A percentile compares a stretch with the other conserved stretches of the same genome.
Conservation (phyloP, 352 stramenopile species). For the Achlya hypogyna region DNA sequence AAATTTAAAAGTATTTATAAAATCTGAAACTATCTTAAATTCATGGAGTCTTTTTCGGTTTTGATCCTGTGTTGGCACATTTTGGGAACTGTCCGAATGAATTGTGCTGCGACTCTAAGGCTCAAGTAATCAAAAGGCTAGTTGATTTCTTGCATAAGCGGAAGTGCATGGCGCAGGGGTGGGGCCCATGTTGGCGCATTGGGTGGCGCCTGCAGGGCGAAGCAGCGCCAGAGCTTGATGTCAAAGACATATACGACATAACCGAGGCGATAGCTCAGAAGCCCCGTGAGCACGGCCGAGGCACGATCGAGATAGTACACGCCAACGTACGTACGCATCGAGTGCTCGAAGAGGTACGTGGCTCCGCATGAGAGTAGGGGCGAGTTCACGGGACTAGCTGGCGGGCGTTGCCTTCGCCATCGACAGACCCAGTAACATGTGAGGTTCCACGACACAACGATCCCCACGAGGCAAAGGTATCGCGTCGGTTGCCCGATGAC, state of each 20-base stretch:
- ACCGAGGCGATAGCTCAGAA: not conserved
- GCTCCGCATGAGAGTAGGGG: not conserved
- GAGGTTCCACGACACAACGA: not conserved
- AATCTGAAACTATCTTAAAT: too few species aligned
- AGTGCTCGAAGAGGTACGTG: slow-evolving; percentile 1
- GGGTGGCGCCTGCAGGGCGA: too few species aligned
- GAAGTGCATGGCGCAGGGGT: too few species aligned
- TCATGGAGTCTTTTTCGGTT: too few species aligned
- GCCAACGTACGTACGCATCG: not conserved
- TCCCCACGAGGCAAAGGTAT: not conserved
- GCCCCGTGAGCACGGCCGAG: not conserved
- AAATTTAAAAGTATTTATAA: too few species aligned
- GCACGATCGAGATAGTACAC: slow-evolving; percentile 13
- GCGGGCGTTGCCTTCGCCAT: too few species aligned
- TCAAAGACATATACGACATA: not conserved
- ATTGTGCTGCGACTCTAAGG: too few species aligned
- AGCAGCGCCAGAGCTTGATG: slow-evolving; percentile 9
- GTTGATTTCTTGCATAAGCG: too few species aligned
- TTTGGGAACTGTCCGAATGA: too few species aligned
- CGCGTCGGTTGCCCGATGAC: not conserved
- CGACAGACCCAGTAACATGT: not conserved
- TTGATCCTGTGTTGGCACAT: too few species aligned
- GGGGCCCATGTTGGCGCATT: too few species aligned
- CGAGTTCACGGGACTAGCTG: not conserved
- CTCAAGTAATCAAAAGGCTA: too few species aligned